Evolutionary conservation across 371 early-diverging fungal genomes (phyloP), one percentile per base, ranked within the genome.

Genomic region (Mucor sp.): DNA sequence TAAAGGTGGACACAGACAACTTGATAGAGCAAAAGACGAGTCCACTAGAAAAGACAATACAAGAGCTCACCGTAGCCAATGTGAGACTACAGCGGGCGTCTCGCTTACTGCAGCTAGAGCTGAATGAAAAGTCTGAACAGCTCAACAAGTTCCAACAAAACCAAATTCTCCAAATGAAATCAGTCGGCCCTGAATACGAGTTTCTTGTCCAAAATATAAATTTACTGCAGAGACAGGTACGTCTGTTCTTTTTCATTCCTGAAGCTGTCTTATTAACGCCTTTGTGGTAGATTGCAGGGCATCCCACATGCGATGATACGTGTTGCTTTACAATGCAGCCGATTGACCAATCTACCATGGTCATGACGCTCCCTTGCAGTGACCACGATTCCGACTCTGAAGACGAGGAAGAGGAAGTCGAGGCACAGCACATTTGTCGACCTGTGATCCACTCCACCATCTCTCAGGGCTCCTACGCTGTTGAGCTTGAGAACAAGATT

Each of bases 161-260:
- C 14, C 80, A 79, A 35, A 78, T 84, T 19, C 44, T 74, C 15
- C 69, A 77, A 44, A 81, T 84, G 80, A 81, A 81, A 66, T 70
- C 69, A 14, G 82, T 81, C 14, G 84, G 84, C 8, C 84, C 84
- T 48, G 84, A 84, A 59, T 84, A 84, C 63, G 84, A 84, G 50
- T 84, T 75, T 65, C 60, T 84, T 4, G 84, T 84, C n/a, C 84
- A 84, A 64, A 81, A 81, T 76, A 74, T 84, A n/a, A 84, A 84
- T 56, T 30, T 84, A 44, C 75, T 84, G 19, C 80, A 84, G 33
- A 77, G 82, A 66, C 82, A 84, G 78, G 82, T 78, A 70, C 71
- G 47, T 71, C 41, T 63, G n/a, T 63, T 41, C 33, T 60, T 4
- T 44, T 30, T 32, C n/a, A n/a, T n/a, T n/a, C n/a, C n/a, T 35